A percentile compares a stretch with the other conserved stretches of the same genome.
Conservation (phyloP, 371 early-diverging fungal species). For the Haplosporangium sp. region DNA sequence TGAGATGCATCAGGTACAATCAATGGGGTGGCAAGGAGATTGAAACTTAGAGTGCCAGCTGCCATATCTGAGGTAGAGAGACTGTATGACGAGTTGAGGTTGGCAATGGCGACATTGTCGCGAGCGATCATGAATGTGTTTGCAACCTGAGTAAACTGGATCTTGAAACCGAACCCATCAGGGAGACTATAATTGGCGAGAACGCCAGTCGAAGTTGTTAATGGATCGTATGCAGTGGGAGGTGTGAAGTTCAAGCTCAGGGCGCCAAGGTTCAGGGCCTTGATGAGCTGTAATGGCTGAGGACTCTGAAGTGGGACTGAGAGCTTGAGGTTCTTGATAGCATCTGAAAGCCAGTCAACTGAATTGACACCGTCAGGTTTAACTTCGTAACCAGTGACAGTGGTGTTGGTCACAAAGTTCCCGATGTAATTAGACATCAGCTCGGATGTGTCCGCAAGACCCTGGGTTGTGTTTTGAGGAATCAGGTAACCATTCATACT, state of each 20-base stretch:
- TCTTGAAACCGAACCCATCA: conserved; percentile 67
- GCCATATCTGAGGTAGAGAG: conserved; percentile 62
- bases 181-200: conserved; percentile 67
- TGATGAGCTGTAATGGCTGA: conserved; percentile 64
- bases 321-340: conserved; percentile 65
- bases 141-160: conserved; percentile 62
- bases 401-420: conserved; percentile 62
- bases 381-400: conserved; percentile 66
- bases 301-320: conserved; percentile 63
- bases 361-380: conserved; percentile 66
- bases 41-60: conserved; percentile 62
- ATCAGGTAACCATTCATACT: conserved; percentile 63
- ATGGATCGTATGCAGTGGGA: conserved; percentile 63
- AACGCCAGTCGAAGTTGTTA: conserved; percentile 62
- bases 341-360: conserved; percentile 67
- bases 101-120: conserved; percentile 61
- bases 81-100: conserved; percentile 58
- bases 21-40: conserved; percentile 59
- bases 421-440: conserved; percentile 69
- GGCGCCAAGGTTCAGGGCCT: conserved; percentile 65
- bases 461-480: conserved; percentile 59
- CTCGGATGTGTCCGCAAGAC: conserved; percentile 59
- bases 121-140: conserved; percentile 65
- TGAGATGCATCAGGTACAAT: conserved; percentile 57
- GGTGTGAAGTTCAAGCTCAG: conserved; percentile 65